phyloP scores from a whole-genome alignment of 2,329 filamentous ascomycete genomes.

The Colletotrichum sp. region DNA sequence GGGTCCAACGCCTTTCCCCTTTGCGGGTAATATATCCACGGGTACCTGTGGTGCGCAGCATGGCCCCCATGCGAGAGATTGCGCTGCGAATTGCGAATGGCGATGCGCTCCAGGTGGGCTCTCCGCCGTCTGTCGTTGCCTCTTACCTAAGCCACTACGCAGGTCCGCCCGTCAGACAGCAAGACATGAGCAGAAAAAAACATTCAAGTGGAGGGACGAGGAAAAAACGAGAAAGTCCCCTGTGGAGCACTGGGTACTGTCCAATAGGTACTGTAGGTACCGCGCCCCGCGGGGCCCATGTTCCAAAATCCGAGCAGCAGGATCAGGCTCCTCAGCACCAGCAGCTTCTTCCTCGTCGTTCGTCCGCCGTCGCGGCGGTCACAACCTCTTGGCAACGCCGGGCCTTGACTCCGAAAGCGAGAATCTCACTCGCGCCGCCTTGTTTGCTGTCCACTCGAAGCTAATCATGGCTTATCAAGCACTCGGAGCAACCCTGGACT shows the following conservation, averaged over 20 bases:
- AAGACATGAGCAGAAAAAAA: background rate
- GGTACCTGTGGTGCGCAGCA: background rate
- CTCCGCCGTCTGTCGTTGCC: background rate
- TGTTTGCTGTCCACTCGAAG: background rate
- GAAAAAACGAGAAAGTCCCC: background rate
- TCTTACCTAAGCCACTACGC: background rate
- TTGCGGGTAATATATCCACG: background rate
- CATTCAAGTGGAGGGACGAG: background rate
- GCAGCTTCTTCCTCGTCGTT: background rate
- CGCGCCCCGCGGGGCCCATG: background rate
- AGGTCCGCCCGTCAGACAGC: background rate
- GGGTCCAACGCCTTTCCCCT: background rate
- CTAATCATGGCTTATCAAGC: slow-evolving; percentile 2
- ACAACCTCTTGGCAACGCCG: background rate
- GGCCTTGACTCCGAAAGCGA: background rate
- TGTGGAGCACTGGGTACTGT: background rate
- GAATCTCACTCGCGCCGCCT: background rate
- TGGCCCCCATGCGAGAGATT: background rate
- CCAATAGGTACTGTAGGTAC: background rate
- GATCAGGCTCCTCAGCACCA: background rate
- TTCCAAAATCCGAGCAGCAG: background rate
- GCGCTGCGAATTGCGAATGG: background rate
- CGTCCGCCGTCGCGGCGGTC: slow-evolving; percentile 2
- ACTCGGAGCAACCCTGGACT: background rate
- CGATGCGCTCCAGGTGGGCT: background rate